Percentiles rank a stretch among this genome's conserved stretches.
Conservation (phyloP, 768 basidiomycete species). For the Rhodotorula babjevae region DNA sequence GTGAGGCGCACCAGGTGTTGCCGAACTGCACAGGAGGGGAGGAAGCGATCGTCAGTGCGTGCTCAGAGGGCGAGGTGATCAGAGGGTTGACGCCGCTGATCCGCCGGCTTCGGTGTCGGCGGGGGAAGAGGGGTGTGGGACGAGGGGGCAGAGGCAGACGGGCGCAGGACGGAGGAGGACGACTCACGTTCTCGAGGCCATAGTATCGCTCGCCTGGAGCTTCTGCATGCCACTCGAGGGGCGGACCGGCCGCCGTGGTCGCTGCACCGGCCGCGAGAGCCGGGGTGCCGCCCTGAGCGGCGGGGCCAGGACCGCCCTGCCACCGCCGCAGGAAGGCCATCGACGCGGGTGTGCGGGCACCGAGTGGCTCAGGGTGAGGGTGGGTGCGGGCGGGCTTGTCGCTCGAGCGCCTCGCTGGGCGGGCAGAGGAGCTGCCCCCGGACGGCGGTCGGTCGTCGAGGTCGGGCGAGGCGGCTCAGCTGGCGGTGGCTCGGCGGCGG, state of each 20-base stretch:
- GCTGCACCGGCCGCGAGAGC: no score
- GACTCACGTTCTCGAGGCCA: constrained; percentile 91
- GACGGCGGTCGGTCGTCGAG: no score
- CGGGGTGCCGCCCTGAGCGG: background rate
- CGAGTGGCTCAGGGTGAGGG: background rate
- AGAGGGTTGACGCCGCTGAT: background rate
- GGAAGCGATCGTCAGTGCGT: background rate
- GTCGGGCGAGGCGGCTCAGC: no score
- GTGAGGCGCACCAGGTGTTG: constrained; percentile 72
- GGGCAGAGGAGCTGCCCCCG: no score
- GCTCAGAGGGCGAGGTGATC: background rate
- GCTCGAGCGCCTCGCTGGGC: no score
- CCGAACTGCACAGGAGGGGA: constrained; percentile 62
- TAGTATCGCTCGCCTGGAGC: constrained; percentile 52
- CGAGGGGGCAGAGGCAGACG: background rate
- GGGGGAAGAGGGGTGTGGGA: no score
- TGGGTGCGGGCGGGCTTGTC: no score
- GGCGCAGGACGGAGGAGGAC: no score
- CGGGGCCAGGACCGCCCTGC: background rate
- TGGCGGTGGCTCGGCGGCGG: no score
- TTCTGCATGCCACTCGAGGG: constrained; percentile 31
- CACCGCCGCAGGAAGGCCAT: constrained; percentile 23
- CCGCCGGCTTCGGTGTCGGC: background rate
- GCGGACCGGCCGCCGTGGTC: background rate
- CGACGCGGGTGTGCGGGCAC: background rate